These are phyloP conservation scores for Fremontodendron californicum DNA, from an alignment of 345 rosid genomes.

Conservation along the genomic window DNA sequence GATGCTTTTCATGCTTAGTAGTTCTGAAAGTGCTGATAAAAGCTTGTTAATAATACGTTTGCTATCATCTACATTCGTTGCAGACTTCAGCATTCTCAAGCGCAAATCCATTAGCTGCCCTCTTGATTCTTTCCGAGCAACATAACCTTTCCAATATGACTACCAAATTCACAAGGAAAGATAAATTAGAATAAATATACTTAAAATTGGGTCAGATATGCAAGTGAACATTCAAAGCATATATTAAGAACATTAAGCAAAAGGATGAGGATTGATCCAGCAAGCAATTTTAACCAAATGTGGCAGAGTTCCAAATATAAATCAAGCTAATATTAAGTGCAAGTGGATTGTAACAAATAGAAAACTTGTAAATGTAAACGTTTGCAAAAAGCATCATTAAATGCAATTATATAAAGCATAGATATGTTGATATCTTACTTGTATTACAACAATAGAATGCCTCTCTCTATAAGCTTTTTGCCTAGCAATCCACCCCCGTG, in stretches of 20 bases:
- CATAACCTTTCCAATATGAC: constrained; percentile 86
- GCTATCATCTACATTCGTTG: constrained; percentile 72
- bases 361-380: neutral
- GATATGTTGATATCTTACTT: constrained; percentile 45
- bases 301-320: neutral
- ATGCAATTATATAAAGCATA: neutral
- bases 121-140: constrained; percentile 63
- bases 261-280: neutral
- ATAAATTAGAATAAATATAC: neutral
- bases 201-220: neutral
- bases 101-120: constrained; percentile 60
- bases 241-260: neutral
- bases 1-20: constrained; percentile 69
- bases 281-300: neutral
- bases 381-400: neutral
- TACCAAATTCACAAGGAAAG: constrained; percentile 25
- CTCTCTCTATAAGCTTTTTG: constrained; percentile 37
- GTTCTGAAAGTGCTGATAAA: constrained; percentile 65
- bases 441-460: constrained; percentile 48
- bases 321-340: neutral
- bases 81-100: constrained; percentile 60
- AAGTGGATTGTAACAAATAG: neutral
- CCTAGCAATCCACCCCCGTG: constrained; percentile 61
- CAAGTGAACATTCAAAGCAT: neutral
- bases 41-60: constrained; percentile 81